phyloP scores from a whole-genome alignment of 441 rosid genomes.

The Populus hybrid region DNA sequence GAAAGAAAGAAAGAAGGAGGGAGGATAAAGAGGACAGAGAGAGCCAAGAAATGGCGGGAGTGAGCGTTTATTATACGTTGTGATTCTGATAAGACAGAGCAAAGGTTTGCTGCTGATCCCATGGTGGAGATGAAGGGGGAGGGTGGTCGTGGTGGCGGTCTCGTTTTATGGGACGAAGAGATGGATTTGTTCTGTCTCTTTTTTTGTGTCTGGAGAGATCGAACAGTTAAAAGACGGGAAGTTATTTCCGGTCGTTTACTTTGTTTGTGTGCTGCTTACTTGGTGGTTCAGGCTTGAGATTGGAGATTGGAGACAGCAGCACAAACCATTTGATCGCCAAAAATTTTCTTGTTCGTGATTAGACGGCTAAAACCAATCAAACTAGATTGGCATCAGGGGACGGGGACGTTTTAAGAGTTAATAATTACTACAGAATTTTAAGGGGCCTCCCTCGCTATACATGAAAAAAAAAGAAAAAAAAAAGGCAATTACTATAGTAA shows the following conservation, averaged over 20 bases:
- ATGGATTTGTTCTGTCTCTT: no score
- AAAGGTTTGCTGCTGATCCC: slow-evolving; percentile 22
- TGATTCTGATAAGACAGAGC: slow-evolving; percentile 43
- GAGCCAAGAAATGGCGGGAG: slow-evolving; percentile 82
- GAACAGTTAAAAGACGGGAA: not conserved
- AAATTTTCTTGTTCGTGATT: not conserved
- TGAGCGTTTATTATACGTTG: slow-evolving; percentile 61
- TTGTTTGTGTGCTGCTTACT: not conserved
- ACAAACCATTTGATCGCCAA: not conserved
- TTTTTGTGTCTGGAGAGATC: not conserved
- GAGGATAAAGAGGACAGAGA: slow-evolving; percentile 66
- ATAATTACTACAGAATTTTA: no score
- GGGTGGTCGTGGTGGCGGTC: not conserved
- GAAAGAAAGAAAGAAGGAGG: slow-evolving; percentile 53
- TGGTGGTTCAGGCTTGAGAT: not conserved
- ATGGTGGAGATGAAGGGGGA: not conserved
- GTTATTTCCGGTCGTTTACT: no score
- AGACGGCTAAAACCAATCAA: not conserved
- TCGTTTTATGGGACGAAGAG: not conserved
- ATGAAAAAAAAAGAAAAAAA: no score
- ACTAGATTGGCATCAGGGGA: not conserved
- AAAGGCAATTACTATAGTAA: not conserved
- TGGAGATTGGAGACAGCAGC: not conserved
- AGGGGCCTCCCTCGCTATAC: not conserved
- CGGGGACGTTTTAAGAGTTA: not conserved